Percentiles rank a stretch among this genome's conserved stretches.
phyloP scores from a whole-genome alignment of 1,139 yeast genomes.

The Hyphopichia wangnamkhiaoensis region DNA sequence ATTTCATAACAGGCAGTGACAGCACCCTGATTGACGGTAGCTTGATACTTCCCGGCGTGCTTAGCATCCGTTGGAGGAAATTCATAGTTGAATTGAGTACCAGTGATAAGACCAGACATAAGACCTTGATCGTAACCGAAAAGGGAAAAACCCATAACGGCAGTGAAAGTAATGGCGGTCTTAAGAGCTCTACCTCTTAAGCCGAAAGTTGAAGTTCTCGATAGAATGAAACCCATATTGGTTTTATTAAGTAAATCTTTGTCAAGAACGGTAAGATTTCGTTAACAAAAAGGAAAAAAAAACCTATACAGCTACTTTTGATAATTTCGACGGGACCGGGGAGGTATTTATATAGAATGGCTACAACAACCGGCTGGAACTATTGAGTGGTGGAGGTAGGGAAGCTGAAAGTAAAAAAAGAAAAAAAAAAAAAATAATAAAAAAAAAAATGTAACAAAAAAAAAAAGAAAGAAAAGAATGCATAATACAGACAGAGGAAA shows the following conservation, averaged over 20 bases:
- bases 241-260: not conserved
- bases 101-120: slow-evolving; percentile 70
- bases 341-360: no score
- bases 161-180: slow-evolving; percentile 51
- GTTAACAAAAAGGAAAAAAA: no score
- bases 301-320: no score
- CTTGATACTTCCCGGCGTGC: slow-evolving; percentile 25
- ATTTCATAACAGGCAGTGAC: slow-evolving; percentile 72
- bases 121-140: slow-evolving; percentile 83
- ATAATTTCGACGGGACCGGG: no score
- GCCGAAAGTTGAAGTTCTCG: slow-evolving; percentile 48
- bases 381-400: no score
- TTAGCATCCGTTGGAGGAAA: slow-evolving; percentile 51
- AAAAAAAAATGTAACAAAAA: no score
- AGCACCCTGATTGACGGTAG: slow-evolving; percentile 61
- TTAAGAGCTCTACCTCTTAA: slow-evolving; percentile 47
- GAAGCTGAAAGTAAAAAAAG: no score
- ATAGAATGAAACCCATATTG: slow-evolving; percentile 7
- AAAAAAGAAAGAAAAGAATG: no score
- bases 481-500: no score
- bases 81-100: slow-evolving; percentile 53
- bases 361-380: no score
- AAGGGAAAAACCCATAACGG: slow-evolving; percentile 66
- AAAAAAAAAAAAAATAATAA: no score
- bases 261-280: no score